A percentile compares a stretch with the other conserved stretches of the same genome.
Evolutionary conservation across 2,329 filamentous ascomycete species (phyloP).

Genomic region (Intubia oerlemansii): DNA sequence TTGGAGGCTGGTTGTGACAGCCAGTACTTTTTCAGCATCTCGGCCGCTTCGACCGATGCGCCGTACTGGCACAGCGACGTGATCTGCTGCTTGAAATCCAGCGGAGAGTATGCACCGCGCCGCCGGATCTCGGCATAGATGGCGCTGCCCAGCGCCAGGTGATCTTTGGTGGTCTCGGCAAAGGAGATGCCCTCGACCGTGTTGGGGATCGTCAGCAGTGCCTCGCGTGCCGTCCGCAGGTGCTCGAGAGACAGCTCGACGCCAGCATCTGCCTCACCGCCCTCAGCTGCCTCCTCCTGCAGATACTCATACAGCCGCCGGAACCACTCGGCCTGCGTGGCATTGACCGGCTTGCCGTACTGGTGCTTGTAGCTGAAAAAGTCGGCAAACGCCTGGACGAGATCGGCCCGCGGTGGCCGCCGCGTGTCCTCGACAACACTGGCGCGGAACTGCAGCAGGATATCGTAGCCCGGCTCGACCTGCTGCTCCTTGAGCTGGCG

Average conservation of each 20-base stretch:
- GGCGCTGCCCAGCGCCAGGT: constrained; percentile 23
- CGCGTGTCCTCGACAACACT: constrained; percentile 41
- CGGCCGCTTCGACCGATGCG: constrained; percentile 28
- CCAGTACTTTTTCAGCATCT: constrained; percentile 19
- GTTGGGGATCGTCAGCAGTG: constrained; percentile 5
- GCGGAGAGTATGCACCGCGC: constrained; percentile 7
- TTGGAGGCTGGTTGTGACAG: neutral
- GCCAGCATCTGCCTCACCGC: constrained; percentile 27
- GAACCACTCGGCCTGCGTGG: constrained; percentile 43
- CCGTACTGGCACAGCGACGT: constrained; percentile 31
- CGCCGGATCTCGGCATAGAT: constrained; percentile 19
- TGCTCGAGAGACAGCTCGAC: constrained; percentile 18
- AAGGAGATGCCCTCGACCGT: neutral
- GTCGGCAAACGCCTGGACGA: constrained; percentile 40
- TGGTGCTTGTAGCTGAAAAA: constrained; percentile 38
- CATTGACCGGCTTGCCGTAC: constrained; percentile 30
- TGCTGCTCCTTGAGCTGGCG: constrained; percentile 38
- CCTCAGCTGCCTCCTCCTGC: too few relatives aligned
- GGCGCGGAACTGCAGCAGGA: constrained; percentile 46
- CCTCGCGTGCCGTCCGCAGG: constrained; percentile 21
- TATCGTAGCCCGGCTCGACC: constrained; percentile 48
- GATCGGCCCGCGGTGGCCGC: constrained; percentile 37
- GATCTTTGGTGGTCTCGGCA: constrained; percentile 12
- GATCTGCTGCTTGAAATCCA: constrained; percentile 22
- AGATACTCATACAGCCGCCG: constrained; percentile 28